These are phyloP conservation scores for Rhynchosporium secalis DNA, from an alignment of 2,329 filamentous ascomycete species.

Conservation along the genomic window DNA sequence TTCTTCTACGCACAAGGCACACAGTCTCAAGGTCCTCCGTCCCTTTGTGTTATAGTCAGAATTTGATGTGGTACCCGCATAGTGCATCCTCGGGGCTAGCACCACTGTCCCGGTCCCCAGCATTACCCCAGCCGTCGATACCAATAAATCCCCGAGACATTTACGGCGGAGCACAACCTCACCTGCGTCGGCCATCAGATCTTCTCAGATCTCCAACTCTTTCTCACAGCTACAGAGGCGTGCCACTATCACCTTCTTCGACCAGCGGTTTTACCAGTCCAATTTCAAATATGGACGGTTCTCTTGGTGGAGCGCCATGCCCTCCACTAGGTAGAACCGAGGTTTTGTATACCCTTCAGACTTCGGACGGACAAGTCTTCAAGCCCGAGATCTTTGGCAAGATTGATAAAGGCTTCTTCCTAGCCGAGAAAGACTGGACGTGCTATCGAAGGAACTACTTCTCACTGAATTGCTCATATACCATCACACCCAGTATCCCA, in stretches of 20 bases:
- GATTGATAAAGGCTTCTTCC: constrained; percentile 72
- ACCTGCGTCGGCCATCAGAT: constrained; percentile 37
- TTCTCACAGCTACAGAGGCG: constrained; percentile 32
- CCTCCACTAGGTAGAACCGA: constrained; percentile 43
- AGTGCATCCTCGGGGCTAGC: constrained; percentile 38
- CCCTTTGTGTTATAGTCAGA: constrained; percentile 27
- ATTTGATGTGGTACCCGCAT: constrained; percentile 36
- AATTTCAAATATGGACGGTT: constrained; percentile 38
- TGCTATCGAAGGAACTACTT: constrained; percentile 76
- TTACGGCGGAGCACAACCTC: constrained; percentile 38
- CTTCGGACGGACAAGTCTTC: constrained; percentile 51
- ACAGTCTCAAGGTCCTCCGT: constrained; percentile 24
- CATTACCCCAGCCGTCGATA: constrained; percentile 37
- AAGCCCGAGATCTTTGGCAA: constrained; percentile 64
- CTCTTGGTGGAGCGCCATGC: constrained; percentile 29
- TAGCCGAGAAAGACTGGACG: constrained; percentile 66
- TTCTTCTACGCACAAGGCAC: not conserved
- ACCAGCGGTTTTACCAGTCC: constrained; percentile 40
- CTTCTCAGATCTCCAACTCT: constrained; percentile 39
- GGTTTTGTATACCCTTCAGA: constrained; percentile 49
- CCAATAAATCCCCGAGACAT: constrained; percentile 38
- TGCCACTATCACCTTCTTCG: constrained; percentile 39
- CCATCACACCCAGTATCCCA: constrained; percentile 49
- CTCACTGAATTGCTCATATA: constrained; percentile 64
- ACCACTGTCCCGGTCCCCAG: constrained; percentile 38